A percentile compares a stretch with the other conserved stretches of the same genome.
phyloP scores from a whole-genome alignment of 371 early-diverging fungal genomes.

The Actinomucor elegans region DNA sequence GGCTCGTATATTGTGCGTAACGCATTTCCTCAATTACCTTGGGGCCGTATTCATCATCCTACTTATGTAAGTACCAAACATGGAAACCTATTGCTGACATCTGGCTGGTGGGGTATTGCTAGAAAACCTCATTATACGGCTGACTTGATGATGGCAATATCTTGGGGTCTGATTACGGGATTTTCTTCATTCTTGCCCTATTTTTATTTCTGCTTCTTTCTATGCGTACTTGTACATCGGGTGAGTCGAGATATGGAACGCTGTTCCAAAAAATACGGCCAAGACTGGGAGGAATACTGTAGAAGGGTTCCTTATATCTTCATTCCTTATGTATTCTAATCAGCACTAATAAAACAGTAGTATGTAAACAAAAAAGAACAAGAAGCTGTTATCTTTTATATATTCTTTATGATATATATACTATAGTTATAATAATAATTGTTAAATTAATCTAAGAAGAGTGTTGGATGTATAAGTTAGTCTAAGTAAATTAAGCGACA shows the following conservation, averaged over 20 bases:
- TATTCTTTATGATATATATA: neutral
- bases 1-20: conserved; percentile 56
- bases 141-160: conserved; percentile 79
- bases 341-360: too few species aligned
- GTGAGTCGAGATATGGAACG: conserved; percentile 78
- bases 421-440: conserved; percentile 2
- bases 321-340: conserved; percentile 69
- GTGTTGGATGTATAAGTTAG: neutral
- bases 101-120: conserved; percentile 87
- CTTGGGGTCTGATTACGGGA: conserved; percentile 82
- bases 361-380: conserved; percentile 6
- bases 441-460: conserved; percentile 7
- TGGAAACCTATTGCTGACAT: conserved; percentile 76
- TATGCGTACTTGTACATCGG: conserved; percentile 77
- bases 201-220: conserved; percentile 85
- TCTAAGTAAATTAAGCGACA: neutral
- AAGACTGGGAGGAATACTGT: conserved; percentile 85
- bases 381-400: neutral
- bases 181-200: conserved; percentile 76
- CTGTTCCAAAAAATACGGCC: conserved; percentile 82
- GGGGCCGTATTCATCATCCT: conserved; percentile 68
- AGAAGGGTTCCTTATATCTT: conserved; percentile 76
- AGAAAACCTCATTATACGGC: conserved; percentile 86
- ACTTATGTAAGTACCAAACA: conserved; percentile 72
- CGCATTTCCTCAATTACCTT: conserved; percentile 64